Conservation (phyloP, 1,139 yeast species). For the Pichia sp. region DNA sequence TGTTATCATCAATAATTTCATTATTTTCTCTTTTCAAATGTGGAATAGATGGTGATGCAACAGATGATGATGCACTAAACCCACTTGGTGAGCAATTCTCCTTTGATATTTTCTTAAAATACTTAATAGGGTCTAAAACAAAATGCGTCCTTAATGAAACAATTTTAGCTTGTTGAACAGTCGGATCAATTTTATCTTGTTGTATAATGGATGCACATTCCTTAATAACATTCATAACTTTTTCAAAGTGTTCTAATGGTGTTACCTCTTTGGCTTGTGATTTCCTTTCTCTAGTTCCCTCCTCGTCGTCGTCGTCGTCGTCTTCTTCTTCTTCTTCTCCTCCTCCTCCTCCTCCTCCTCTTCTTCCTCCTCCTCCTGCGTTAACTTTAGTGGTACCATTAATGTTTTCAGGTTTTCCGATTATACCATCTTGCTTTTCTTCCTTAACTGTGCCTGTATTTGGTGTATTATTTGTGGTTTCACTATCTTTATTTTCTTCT, state of each 20-base stretch:
- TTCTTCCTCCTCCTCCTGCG: too few species aligned
- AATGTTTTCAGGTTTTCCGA: too few species aligned
- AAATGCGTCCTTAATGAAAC: conserved; percentile 61
- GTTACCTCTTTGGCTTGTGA: conserved; percentile 7
- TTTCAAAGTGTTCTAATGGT: conserved; percentile 35
- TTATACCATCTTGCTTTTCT: background rate
- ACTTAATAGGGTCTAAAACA: conserved; percentile 47
- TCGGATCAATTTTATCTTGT: conserved; percentile 33
- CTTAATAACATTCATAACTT: conserved; percentile 39
- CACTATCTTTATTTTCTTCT: background rate
- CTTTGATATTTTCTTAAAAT: conserved; percentile 19
- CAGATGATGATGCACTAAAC: background rate
- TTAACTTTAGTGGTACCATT: too few species aligned
- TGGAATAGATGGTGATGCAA: background rate
- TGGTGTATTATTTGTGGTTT: background rate
- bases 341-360: background rate
- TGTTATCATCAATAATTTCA: background rate
- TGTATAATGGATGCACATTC: conserved; percentile 41
- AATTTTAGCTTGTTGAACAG: conserved; percentile 53
- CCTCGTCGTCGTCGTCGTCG: conserved; percentile 1
- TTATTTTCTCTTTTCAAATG: conserved; percentile 1
- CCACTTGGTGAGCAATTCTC: background rate
- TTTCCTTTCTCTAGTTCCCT: conserved; percentile 8
- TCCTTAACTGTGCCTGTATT: background rate
- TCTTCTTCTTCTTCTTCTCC: background rate